phyloP scores from a whole-genome alignment of 2,329 filamentous ascomycete genomes.

The Cordyceps cateniannulata region DNA sequence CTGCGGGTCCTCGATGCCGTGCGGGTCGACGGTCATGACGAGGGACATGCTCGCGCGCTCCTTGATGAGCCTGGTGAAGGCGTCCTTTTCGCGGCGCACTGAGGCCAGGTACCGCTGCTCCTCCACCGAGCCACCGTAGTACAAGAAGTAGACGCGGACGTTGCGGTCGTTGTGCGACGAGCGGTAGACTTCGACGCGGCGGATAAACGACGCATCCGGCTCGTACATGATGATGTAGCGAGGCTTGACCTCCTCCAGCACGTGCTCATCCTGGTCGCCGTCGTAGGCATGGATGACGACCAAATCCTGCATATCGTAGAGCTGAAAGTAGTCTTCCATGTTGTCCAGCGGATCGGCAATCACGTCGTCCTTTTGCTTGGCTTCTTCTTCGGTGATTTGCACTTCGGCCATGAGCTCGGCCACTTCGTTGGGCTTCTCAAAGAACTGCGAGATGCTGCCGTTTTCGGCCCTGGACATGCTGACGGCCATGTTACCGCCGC shows the following conservation, averaged over 20 bases:
- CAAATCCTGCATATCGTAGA: conserved; percentile 86
- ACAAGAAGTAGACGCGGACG: conserved; percentile 92
- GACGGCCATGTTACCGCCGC: conserved; percentile 59
- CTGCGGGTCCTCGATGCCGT: conserved; percentile 70
- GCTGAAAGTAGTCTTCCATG: conserved; percentile 86
- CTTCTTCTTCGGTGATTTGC: conserved; percentile 67
- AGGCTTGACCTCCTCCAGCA: conserved; percentile 90
- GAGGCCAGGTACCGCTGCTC: conserved; percentile 88
- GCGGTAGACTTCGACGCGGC: conserved; percentile 89
- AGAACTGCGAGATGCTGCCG: conserved; percentile 68
- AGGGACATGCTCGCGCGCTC: conserved; percentile 91
- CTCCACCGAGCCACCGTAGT: conserved; percentile 90
- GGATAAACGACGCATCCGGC: conserved; percentile 88
- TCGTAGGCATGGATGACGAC: conserved; percentile 90
- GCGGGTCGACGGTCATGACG: conserved; percentile 68
- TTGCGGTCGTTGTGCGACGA: conserved; percentile 87
- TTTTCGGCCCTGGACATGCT: conserved; percentile 60
- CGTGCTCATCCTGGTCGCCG: conserved; percentile 89
- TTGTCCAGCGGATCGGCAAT: conserved; percentile 72
- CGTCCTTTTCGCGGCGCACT: conserved; percentile 91
- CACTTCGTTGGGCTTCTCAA: conserved; percentile 78
- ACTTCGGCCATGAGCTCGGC: conserved; percentile 77
- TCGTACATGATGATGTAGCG: conserved; percentile 99
- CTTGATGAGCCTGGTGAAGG: conserved; percentile 89
- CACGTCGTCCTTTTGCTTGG: conserved; percentile 71